Evolutionary conservation across 805 yeast species (phyloP), one percentile per base, ranked within the genome.

Genomic region (Pichia phayaonensis): DNA sequence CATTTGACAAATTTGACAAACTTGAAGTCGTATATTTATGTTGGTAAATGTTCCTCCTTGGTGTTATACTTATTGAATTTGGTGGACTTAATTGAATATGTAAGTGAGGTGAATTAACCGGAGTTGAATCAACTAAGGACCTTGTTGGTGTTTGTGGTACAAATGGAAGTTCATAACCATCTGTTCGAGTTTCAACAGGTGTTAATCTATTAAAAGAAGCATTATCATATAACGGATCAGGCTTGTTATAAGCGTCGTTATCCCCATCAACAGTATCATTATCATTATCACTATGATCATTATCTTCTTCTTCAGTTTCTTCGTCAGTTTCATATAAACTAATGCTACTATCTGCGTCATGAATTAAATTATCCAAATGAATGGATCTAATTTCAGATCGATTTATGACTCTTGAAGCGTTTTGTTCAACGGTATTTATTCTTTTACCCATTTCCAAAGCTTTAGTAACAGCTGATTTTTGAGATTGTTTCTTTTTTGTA

Each of bases 381-480:
- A 59, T 57, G 5, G 61, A 58, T 21, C 50, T 48, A 7, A 51
- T 52, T 29, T 49, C 47, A 31, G 48, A 39, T 40, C 56, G n/a
- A 18, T 46, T 44, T 15, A 50, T 45, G 16, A 53, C 43, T 5
- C 48, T 46, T 2, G 60, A 48, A 8, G 42, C 48, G 21, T 52
- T 52, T 23, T 53, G 54, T 8, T 52, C 52, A 15, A 62, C 66
- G 0, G 53, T 46, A 23, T 51, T 54, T 11, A 63, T 54, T 2
- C 46, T 56, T 12, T 63, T 58, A 1, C 62, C 67, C 44, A 59
- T 44, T 23, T 62, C 62, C 13, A 54, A 50, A 0, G 64, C 67
- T 7, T 57, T 46, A 5, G 55, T 54, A 3, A 54, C 55, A 10
- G 60, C 63, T 2, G 57, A 45, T n/a, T 56, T 56, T 20, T 38